Percentiles rank a stretch among this genome's conserved stretches.
Conservation (phyloP, 1,284 basidiomycete genomes). For the Thecaphora frezii region DNA sequence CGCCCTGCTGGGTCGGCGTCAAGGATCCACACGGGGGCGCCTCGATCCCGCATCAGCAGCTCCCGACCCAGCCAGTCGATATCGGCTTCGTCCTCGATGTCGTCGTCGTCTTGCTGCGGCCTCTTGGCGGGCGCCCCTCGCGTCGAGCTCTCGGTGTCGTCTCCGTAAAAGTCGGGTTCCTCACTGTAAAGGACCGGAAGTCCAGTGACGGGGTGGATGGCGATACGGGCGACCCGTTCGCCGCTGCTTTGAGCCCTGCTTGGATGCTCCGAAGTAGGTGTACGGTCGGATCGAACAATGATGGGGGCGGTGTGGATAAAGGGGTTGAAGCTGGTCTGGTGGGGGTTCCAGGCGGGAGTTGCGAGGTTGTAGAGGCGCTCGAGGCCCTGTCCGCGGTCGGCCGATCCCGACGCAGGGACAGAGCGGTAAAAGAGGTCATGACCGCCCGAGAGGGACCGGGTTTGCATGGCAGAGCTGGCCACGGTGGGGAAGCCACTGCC, state of each 20-base stretch:
- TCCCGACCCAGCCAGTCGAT: constrained; percentile 46
- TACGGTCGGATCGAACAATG: constrained; percentile 6
- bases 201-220: constrained; percentile 23
- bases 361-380: no score
- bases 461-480: not conserved
- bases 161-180: not conserved
- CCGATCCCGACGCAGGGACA: not conserved
- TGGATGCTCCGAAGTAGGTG: not conserved
- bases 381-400: no score
- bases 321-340: constrained; percentile 2
- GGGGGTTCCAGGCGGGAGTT: no score
- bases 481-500: not conserved
- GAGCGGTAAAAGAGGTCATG: not conserved
- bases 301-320: constrained; percentile 25
- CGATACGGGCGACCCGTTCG: constrained; percentile 6
- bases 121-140: constrained; percentile 8
- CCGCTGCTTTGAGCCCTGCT: not conserved
- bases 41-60: constrained; percentile 20
- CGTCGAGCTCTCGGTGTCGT: constrained; percentile 1
- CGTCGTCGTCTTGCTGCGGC: not conserved
- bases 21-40: constrained; percentile 36
- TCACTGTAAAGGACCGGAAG: constrained; percentile 15
- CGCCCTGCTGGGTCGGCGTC: constrained; percentile 14
- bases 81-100: constrained; percentile 28
- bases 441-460: not conserved